A percentile compares a stretch with the other conserved stretches of the same genome.
Conservation (phyloP, 1,139 yeast genomes). For the Sugiyamaella sp. region DNA sequence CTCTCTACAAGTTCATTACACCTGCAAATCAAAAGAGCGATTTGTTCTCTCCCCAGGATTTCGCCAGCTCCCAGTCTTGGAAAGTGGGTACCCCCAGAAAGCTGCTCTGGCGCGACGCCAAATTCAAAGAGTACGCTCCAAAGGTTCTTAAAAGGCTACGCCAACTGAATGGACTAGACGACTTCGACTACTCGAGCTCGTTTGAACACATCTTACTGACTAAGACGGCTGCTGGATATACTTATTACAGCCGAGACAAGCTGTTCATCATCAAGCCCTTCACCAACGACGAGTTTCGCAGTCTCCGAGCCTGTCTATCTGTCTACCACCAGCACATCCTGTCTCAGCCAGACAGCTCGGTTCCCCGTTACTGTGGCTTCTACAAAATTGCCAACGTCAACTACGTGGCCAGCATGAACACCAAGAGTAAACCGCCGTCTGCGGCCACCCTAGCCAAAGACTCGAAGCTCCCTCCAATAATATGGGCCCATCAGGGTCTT, state of each 20-base stretch:
- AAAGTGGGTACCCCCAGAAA: conserved; percentile 7
- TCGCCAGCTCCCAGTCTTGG: background rate
- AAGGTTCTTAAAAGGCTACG: conserved; percentile 6
- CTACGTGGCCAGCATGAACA: conserved; percentile 3
- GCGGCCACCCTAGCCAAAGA: conserved; percentile 4
- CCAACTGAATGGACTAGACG: conserved; percentile 4
- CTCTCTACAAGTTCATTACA: conserved; percentile 9
- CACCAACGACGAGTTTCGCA: conserved; percentile 6
- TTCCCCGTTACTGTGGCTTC: conserved; percentile 11
- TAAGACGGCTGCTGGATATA: conserved; percentile 12
- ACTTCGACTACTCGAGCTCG: background rate
- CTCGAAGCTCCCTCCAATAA: conserved; percentile 1
- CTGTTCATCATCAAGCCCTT: conserved; percentile 9
- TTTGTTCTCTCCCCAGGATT: conserved; percentile 2
- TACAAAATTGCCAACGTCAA: conserved; percentile 5
- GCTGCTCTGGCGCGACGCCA: conserved; percentile 5
- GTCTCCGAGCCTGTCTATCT: background rate
- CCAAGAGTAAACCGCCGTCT: background rate
- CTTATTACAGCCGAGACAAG: conserved; percentile 12
- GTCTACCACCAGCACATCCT: conserved; percentile 4
- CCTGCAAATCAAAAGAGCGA: background rate
- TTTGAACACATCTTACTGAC: conserved; percentile 5
- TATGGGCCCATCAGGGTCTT: conserved; percentile 5
- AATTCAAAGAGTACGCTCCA: conserved; percentile 12
- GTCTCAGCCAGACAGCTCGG: conserved; percentile 6